phyloP scores from a whole-genome alignment of 768 basidiomycete species.

The Panus rudis region DNA sequence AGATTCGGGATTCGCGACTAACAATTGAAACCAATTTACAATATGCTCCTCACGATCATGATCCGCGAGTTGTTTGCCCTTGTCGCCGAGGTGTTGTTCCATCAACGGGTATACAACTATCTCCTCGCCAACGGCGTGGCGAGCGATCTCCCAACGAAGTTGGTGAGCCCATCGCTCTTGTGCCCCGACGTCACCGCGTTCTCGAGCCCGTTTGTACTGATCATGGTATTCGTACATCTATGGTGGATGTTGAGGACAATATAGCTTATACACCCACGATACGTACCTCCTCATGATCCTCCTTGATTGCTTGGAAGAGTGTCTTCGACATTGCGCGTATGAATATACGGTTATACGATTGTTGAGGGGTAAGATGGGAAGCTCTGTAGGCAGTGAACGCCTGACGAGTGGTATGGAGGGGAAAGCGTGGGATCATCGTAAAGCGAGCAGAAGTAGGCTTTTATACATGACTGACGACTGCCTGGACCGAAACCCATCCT shows the following conservation, averaged over 20 bases:
- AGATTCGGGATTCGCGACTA: background rate
- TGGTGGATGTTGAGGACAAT: background rate
- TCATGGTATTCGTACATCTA: constrained; percentile 56
- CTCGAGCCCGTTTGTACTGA: constrained; percentile 32
- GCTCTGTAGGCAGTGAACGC: too few species aligned
- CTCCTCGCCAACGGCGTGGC: constrained; percentile 57
- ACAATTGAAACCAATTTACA: constrained; percentile 22
- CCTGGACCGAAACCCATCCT: too few species aligned
- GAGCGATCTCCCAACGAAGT: constrained; percentile 53
- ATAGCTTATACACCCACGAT: background rate
- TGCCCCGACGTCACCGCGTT: constrained; percentile 35
- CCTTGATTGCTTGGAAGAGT: constrained; percentile 37
- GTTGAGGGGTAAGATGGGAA: too few species aligned
- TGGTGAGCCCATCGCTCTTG: constrained; percentile 50
- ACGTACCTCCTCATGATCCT: constrained; percentile 42
- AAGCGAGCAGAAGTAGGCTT: too few species aligned
- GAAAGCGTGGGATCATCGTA: too few species aligned
- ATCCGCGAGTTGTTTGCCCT: constrained; percentile 45
- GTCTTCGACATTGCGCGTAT: constrained; percentile 23
- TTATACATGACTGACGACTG: too few species aligned
- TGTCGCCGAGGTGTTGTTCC: constrained; percentile 46
- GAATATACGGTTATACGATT: too few species aligned
- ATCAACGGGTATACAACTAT: constrained; percentile 58
- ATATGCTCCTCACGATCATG: constrained; percentile 52
- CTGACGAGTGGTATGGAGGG: too few species aligned